phyloP scores from a whole-genome alignment of 73 alveolate genomes.

The Durusdinium trenchii region DNA sequence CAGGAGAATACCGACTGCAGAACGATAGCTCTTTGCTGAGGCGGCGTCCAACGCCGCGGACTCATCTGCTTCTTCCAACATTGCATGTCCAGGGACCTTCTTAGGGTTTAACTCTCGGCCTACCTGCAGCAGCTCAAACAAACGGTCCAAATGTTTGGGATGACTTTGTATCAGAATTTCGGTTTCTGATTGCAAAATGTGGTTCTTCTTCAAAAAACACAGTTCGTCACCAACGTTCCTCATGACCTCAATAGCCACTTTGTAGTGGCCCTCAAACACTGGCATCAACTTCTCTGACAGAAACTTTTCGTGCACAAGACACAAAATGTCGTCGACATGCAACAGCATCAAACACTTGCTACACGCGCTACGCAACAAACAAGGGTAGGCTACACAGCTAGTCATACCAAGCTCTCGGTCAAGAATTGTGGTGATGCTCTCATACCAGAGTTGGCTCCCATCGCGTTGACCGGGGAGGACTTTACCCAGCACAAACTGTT shows the following conservation, averaged over 20 bases:
- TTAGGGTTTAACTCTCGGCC: neutral
- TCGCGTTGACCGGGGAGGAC: neutral
- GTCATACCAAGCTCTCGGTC: neutral
- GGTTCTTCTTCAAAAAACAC: neutral
- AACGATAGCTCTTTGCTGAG: neutral
- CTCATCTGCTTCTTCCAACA: neutral
- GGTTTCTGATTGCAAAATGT: neutral
- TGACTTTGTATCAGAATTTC: neutral
- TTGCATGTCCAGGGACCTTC: neutral
- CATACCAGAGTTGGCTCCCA: neutral
- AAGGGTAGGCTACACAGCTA: neutral
- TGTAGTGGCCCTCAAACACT: neutral
- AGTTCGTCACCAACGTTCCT: neutral
- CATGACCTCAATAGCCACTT: neutral
- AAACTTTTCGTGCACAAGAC: neutral
- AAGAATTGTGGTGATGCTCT: neutral
- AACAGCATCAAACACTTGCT: neutral
- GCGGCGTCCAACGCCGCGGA: neutral
- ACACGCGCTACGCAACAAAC: neutral
- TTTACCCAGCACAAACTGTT: neutral
- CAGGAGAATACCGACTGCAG: neutral
- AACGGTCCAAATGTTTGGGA: neutral
- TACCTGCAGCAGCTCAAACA: neutral
- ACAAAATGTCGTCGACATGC: neutral
- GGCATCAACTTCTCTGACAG: neutral